Conservation (phyloP, 169 alveolate genomes). For the Miamiensis avidus region DNA sequence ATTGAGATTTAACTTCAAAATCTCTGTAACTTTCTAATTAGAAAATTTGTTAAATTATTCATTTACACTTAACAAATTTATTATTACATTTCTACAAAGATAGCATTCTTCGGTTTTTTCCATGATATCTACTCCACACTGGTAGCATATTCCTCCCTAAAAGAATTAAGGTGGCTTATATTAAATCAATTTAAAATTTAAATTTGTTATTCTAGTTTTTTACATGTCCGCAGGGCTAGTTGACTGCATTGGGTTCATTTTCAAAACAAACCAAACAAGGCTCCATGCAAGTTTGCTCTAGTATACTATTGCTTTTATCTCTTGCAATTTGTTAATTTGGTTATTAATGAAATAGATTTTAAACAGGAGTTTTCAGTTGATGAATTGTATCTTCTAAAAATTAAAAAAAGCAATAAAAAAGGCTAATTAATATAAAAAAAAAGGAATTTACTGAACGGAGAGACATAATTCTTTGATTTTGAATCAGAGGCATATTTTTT, state of each 20-base stretch:
- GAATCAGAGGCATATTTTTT: too few relatives aligned
- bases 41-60: background rate
- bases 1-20: background rate
- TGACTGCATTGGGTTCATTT: constrained; percentile 41
- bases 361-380: background rate
- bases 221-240: constrained; percentile 43
- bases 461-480: background rate
- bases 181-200: background rate
- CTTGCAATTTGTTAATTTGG: background rate
- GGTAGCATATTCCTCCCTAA: constrained; percentile 27
- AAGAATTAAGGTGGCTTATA: background rate
- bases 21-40: background rate
- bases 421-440: background rate
- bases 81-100: constrained; percentile 40
- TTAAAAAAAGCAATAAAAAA: too few relatives aligned
- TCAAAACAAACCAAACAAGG: constrained; percentile 46
- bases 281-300: background rate
- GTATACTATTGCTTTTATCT: background rate
- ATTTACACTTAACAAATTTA: too few relatives aligned
- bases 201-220: background rate
- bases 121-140: constrained; percentile 34
- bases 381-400: background rate
- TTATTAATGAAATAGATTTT: too few relatives aligned
- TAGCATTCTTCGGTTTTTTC: constrained; percentile 35
- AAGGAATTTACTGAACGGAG: background rate